phyloP scores from a whole-genome alignment of 805 yeast species.

The Pichia cephalocereana region DNA sequence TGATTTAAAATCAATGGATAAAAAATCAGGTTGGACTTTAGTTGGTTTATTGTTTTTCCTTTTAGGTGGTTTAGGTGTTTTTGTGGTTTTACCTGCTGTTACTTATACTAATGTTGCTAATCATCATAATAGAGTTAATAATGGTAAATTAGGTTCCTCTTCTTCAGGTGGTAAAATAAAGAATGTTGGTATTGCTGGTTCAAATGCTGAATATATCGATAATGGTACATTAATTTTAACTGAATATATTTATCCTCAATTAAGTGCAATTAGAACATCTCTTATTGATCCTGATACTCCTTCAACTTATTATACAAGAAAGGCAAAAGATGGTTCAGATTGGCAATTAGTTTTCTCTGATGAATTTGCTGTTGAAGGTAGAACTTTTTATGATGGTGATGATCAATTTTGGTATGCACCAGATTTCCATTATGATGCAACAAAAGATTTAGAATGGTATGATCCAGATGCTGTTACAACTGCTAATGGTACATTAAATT shows the following conservation, averaged over 20 bases:
- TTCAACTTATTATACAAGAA: conserved; percentile 31
- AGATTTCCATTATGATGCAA: conserved; percentile 77
- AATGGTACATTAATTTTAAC: conserved; percentile 28
- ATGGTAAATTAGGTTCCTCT: not conserved
- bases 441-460: conserved; percentile 90
- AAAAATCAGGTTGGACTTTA: conserved; percentile 50
- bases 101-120: conserved; percentile 66
- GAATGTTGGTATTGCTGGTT: not conserved
- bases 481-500: conserved; percentile 54
- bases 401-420: conserved; percentile 89
- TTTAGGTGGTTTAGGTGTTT: conserved; percentile 56
- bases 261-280: conserved; percentile 50
- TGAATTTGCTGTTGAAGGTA: conserved; percentile 83
- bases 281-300: conserved; percentile 73
- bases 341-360: conserved; percentile 84
- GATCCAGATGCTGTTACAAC: conserved; percentile 86
- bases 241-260: conserved; percentile 45
- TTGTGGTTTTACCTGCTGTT: conserved; percentile 72
- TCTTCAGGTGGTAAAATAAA: not conserved
- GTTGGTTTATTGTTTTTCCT: conserved; percentile 50
- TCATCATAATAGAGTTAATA: conserved; percentile 8
- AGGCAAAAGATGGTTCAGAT: conserved; percentile 47
- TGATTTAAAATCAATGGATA: conserved; percentile 61
- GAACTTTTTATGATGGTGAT: conserved; percentile 84
- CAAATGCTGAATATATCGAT: not conserved